Base-by-base conservation (phyloP, 2,329 filamentous ascomycete species). In the Trichoderma harzianum region DNA sequence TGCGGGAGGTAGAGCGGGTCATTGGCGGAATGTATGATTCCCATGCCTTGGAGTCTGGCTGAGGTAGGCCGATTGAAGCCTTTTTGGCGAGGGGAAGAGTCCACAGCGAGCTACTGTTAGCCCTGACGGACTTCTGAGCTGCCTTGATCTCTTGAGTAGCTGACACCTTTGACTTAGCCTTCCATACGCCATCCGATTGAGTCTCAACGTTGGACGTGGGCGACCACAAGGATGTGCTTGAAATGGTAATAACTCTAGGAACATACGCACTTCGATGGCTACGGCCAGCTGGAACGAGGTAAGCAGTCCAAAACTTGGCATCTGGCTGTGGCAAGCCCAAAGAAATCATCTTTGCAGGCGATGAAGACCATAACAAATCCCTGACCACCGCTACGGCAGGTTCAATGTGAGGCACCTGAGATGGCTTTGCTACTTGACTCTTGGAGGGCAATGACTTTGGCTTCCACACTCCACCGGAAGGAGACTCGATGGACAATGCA, bases 221-320 rank as follows among this genome's bases (percentile, higher is more conserved):
- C 2, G 28, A 36, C 67, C 67, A 69, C 18, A 67, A 11, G n/a
- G 69, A 67, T 28, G 69, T 68, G 61, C 69, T 71, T 5, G 69
- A 53, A 12, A 62, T 69, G 12, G 57, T n/a, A 16, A 21, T 26
- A 28, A n/a, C 5, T 14, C 21, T 69, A 36, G 57, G 30, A 5
- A 53, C n/a, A 8, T 69, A 36, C n/a, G 57, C 57, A 21, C 16
- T 28, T 34, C 57, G 67, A 34, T 61, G 28, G 21, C 26, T 34
- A 26, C 67, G 67, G 18, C 57, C n/a, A 6, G 28, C 57, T 10
- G 67, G 57, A 10, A 69, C 55, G 18, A 62, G 28, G 39, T 69
- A 69, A 28, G 57, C 28, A 5, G 14, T 30, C 67, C 67, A 69
- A 18, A 30, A 26, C 26, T 61, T 24, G 51, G 64, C 51, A 36